Percentiles rank a stretch among this genome's conserved stretches.
Evolutionary conservation across 176 grass and related monocot genomes (phyloP).

Genomic region (Tillandsia leiboldiana): DNA sequence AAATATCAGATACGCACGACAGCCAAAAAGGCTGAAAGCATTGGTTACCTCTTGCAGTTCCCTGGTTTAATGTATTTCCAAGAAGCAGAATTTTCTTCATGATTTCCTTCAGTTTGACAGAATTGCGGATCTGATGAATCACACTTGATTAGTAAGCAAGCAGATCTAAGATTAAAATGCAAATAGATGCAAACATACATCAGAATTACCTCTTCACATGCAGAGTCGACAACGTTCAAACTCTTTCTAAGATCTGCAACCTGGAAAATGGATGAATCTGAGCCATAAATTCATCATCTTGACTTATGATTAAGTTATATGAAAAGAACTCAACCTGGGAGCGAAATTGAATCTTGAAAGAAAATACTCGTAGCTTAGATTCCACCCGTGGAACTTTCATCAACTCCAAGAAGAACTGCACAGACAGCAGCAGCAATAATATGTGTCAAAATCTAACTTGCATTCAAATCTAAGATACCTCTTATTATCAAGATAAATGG

Average conservation of each 20-base stretch:
- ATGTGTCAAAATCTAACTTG: slow-evolving; percentile 6
- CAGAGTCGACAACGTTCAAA: slow-evolving; percentile 75
- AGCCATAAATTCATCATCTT: background rate
- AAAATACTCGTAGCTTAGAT: slow-evolving; percentile 76
- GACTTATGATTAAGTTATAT: background rate
- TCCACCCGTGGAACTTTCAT: slow-evolving; percentile 97
- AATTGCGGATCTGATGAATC: slow-evolving; percentile 65
- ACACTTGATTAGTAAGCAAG: slow-evolving; percentile 15
- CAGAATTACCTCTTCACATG: slow-evolving; percentile 57
- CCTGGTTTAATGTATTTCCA: slow-evolving; percentile 87
- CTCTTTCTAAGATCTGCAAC: slow-evolving; percentile 72
- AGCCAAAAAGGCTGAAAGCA: background rate
- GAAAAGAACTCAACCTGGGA: slow-evolving; percentile 42
- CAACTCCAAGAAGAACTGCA: slow-evolving; percentile 97
- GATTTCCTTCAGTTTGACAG: slow-evolving; percentile 90
- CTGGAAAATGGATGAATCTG: slow-evolving; percentile 18
- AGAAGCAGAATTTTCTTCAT: slow-evolving; percentile 98
- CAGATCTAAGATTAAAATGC: background rate
- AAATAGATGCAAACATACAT: slow-evolving; percentile 4
- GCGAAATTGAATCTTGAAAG: slow-evolving; percentile 92
- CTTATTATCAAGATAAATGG: background rate
- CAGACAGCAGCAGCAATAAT: slow-evolving; percentile 4
- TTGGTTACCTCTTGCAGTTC: slow-evolving; percentile 83
- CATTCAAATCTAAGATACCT: slow-evolving; percentile 11
- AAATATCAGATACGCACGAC: too few relatives aligned